Evolutionary conservation across 441 rosid genomes (phyloP), one percentile per base, ranked within the genome.

Genomic region (Populus tomentosa): DNA sequence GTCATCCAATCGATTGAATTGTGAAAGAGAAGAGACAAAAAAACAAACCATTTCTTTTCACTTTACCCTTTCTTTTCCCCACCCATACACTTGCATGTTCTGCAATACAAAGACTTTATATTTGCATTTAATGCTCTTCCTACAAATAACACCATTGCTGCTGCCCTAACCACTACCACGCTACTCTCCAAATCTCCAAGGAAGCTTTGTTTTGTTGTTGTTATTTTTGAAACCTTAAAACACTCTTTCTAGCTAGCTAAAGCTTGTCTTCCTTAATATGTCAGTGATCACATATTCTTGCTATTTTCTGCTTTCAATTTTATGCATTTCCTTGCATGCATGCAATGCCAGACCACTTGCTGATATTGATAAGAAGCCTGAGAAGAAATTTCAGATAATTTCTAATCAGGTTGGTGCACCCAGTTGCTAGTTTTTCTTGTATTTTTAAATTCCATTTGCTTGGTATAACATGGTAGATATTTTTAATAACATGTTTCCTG

Each of bases 51-150:
- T 82, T 82, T 83, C 91, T 79, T 81, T 82, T 78, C 80, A 79
- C 82, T 80, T 74, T 78, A 77, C 75, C 66, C 70, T 71, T 63
- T 72, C 79, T 80, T 79, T 77, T 71, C 36, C 75, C 79, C 73
- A 61, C 83, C 86, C 91, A 86, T 83, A 83, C 89, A 87, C 75
- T 74, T 78, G 88, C 96, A 90, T 86, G 91, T 86, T 88, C 88
- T 84, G 20, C 84, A 67, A 70, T 10, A 67, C 62, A 24, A 69
- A 42, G 74, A 71, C 82, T 74, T 70, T 78, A 78, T 75, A 40
- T 80, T 80, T 85, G 80, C 90, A 87, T 86, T 90, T 88, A 90
- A 86, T 87, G 75, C 86, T 83, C 84, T 78, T 67, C 64, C 88
- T 81, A 74, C 85, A 81, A 80, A 84, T 80, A 73, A 69, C 67